Conservation (phyloP, 2,329 filamentous ascomycete species). For the Sordariomycetes sp. region DNA sequence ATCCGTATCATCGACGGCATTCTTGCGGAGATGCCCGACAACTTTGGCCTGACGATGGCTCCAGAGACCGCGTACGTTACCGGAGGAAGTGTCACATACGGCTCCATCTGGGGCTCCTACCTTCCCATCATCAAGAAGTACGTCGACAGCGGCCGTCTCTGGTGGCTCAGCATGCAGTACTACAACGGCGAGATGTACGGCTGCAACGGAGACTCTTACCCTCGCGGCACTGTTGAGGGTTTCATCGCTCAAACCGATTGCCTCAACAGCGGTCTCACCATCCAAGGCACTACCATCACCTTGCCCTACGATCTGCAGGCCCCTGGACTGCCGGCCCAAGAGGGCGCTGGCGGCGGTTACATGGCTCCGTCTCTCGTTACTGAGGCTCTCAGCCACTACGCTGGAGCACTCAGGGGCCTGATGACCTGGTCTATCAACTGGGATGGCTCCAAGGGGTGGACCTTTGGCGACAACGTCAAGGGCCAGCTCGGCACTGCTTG, state of each 20-base stretch:
- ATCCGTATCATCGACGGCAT: constrained; percentile 25
- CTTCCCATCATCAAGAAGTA: constrained; percentile 27
- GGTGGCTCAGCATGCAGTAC: constrained; percentile 28
- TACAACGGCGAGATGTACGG: constrained; percentile 28
- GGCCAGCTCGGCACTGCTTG: constrained; percentile 2
- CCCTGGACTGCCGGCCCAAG: constrained; percentile 23
- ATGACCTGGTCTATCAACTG: constrained; percentile 29
- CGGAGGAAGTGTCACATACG: constrained; percentile 18
- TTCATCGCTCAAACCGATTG: constrained; percentile 26
- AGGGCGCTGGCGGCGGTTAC: constrained; percentile 21
- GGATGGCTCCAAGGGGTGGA: constrained; percentile 23
- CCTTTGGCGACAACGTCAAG: constrained; percentile 21
- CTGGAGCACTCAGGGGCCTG: constrained; percentile 20
- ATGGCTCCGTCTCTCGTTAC: constrained; percentile 18
- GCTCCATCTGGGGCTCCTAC: constrained; percentile 24
- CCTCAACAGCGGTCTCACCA: constrained; percentile 18
- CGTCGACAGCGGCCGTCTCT: constrained; percentile 22
- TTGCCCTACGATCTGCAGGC: constrained; percentile 23
- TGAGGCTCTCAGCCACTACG: constrained; percentile 20
- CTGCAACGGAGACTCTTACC: constrained; percentile 21
- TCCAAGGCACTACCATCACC: constrained; percentile 20
- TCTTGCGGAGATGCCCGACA: constrained; percentile 43
- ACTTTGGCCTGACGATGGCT: constrained; percentile 44
- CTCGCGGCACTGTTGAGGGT: constrained; percentile 18
- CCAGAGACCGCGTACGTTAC: constrained; percentile 26